Conservation (phyloP, 192 early-diverging fungal genomes). For the Rhizoclosmatium globosum region DNA sequence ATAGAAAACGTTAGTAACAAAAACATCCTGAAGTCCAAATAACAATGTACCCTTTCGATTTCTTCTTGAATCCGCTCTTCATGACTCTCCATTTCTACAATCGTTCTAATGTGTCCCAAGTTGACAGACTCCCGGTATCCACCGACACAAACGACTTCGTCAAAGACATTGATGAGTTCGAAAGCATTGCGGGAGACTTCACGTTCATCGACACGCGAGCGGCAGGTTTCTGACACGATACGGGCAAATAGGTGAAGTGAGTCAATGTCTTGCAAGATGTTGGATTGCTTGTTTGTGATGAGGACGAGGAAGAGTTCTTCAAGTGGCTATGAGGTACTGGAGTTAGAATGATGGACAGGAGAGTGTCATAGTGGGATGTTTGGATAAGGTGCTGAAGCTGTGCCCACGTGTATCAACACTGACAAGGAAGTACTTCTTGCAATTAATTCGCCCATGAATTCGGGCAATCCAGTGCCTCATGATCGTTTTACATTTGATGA, state of each 20-base stretch:
- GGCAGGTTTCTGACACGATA: constrained; percentile 89
- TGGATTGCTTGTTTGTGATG: constrained; percentile 94
- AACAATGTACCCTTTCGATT: constrained; percentile 76
- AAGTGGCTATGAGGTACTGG: constrained; percentile 67
- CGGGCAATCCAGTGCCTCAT: no score
- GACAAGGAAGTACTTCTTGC: no score
- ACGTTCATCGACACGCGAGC: constrained; percentile 77
- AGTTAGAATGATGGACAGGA: no score
- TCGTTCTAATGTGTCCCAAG: constrained; percentile 89
- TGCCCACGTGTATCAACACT: no score
- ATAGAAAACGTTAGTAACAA: neutral
- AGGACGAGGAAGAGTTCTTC: constrained; percentile 95
- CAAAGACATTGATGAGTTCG: constrained; percentile 91
- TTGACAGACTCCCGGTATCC: constrained; percentile 91
- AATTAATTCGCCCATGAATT: no score
- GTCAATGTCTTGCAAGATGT: constrained; percentile 98
- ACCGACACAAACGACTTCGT: constrained; percentile 93
- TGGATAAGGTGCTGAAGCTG: no score
- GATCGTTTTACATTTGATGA: no score
- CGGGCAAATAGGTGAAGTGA: constrained; percentile 94
- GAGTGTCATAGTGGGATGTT: no score
- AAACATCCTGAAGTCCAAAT: neutral
- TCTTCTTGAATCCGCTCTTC: constrained; percentile 98
- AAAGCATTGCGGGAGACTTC: constrained; percentile 88
- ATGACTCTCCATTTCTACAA: constrained; percentile 97